A percentile compares a stretch with the other conserved stretches of the same genome.
Evolutionary conservation across 441 rosid species (phyloP).

Genomic region (Erodium moschatum): DNA sequence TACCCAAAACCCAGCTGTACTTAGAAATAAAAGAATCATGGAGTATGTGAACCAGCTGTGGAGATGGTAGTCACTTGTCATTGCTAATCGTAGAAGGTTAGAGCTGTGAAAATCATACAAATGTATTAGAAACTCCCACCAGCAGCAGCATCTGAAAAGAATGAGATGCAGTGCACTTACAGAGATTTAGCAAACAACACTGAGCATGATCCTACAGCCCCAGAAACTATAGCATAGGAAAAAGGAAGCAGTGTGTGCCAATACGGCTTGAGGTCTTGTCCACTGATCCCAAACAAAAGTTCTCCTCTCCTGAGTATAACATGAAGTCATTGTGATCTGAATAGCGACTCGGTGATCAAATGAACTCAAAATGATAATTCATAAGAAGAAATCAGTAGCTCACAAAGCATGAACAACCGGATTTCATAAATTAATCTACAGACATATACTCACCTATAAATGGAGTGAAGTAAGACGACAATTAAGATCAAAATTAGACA

Average conservation of each 20-base stretch:
- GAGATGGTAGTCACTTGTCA: constrained; percentile 75
- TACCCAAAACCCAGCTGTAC: constrained; percentile 99
- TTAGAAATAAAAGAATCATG: constrained; percentile 80
- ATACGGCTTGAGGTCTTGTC: constrained; percentile 63
- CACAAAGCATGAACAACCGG: neutral
- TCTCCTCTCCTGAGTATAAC: constrained; percentile 69
- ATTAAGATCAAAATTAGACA: constrained; percentile 59
- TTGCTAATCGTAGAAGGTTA: constrained; percentile 79
- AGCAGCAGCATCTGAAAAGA: neutral
- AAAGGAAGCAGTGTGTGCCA: constrained; percentile 89
- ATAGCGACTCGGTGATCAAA: neutral
- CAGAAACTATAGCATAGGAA: constrained; percentile 91
- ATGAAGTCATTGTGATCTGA: constrained; percentile 13
- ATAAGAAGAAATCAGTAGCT: neutral
- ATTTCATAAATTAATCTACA: neutral
- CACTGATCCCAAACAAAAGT: constrained; percentile 51
- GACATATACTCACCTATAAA: constrained; percentile 53
- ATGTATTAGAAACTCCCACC: constrained; percentile 2
- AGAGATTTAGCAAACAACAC: constrained; percentile 95
- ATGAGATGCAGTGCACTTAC: constrained; percentile 38
- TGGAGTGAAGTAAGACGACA: constrained; percentile 59
- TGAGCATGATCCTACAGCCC: constrained; percentile 93
- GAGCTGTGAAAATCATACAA: constrained; percentile 37
- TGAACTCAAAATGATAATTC: neutral
- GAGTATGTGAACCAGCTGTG: constrained; percentile 98